phyloP scores from a whole-genome alignment of 805 yeast species.

The Ogataea methylovora region DNA sequence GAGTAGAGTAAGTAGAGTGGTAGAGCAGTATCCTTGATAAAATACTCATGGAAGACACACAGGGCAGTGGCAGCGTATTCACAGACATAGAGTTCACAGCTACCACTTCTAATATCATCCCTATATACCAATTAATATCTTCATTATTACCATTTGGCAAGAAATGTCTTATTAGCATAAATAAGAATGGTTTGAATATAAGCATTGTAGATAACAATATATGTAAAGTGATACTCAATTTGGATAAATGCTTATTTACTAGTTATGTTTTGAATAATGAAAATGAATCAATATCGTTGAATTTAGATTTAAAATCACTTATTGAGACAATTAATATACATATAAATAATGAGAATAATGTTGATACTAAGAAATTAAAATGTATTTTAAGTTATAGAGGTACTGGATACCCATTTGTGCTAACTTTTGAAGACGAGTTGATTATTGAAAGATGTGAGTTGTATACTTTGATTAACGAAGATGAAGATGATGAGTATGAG shows the following conservation, averaged over 20 bases:
- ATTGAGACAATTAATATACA: constrained; percentile 43
- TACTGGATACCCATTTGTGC: constrained; percentile 43
- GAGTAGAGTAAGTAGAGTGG: too few relatives aligned
- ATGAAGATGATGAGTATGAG: constrained; percentile 8
- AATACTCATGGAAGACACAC: too few relatives aligned
- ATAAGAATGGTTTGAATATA: constrained; percentile 44
- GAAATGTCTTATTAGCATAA: constrained; percentile 26
- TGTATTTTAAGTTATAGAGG: constrained; percentile 45
- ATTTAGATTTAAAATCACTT: constrained; percentile 38
- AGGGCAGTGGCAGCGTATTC: too few relatives aligned
- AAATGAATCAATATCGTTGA: constrained; percentile 20
- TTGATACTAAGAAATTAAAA: constrained; percentile 20
- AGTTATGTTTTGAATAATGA: constrained; percentile 19
- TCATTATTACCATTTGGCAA: constrained; percentile 24
- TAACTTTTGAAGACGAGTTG: constrained; percentile 46
- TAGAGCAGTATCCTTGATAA: too few relatives aligned
- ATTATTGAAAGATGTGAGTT: constrained; percentile 53
- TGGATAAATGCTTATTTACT: constrained; percentile 30
- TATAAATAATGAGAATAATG: constrained; percentile 6
- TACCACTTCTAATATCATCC: constrained; percentile 16
- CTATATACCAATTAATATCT: constrained; percentile 18
- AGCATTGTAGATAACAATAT: constrained; percentile 40
- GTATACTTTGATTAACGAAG: constrained; percentile 30
- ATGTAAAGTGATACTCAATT: constrained; percentile 27
- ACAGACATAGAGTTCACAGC: constrained; percentile 16